A percentile compares a stretch with the other conserved stretches of the same genome.
Conservation (phyloP, 2,329 filamentous ascomycete genomes). For the Penicillium thymicola region DNA sequence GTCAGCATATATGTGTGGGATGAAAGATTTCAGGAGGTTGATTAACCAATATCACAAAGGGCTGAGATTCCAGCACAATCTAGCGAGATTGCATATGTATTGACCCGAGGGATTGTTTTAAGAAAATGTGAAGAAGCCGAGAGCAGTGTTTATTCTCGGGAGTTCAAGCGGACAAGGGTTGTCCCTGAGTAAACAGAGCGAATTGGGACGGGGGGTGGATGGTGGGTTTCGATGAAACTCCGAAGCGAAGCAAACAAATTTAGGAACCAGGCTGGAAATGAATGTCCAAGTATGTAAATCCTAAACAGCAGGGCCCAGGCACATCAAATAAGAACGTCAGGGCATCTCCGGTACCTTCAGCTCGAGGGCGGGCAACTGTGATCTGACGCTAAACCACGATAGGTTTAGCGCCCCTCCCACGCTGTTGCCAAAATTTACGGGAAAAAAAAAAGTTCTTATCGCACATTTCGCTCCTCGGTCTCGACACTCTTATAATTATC, state of each 20-base stretch:
- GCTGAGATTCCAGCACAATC: conserved; percentile 6
- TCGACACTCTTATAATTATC: conserved; percentile 10
- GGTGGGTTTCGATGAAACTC: background rate
- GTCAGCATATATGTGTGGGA: conserved; percentile 16
- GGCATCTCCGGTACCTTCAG: conserved; percentile 11
- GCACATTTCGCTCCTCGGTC: conserved; percentile 12
- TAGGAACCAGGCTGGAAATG: conserved; percentile 5
- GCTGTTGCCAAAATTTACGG: conserved; percentile 23
- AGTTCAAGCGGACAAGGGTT: conserved; percentile 7
- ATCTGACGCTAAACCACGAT: conserved; percentile 35
- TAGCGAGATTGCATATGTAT: conserved; percentile 8
- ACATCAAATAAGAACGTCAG: conserved; percentile 5
- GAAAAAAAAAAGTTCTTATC: conserved; percentile 35
- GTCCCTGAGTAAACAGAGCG: conserved; percentile 10
- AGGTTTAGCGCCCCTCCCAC: conserved; percentile 26
- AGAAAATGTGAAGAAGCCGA: conserved; percentile 4
- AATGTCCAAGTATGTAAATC: background rate
- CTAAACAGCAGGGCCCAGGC: conserved; percentile 1
- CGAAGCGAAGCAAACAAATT: conserved; percentile 1
- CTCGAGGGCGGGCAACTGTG: conserved; percentile 18
- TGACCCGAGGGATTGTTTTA: background rate
- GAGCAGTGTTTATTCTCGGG: conserved; percentile 8
- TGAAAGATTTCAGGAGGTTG: background rate
- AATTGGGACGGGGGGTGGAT: background rate
- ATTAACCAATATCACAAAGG: conserved; percentile 18